phyloP scores from a whole-genome alignment of 768 basidiomycete genomes.

The Suillus cothurnatus region DNA sequence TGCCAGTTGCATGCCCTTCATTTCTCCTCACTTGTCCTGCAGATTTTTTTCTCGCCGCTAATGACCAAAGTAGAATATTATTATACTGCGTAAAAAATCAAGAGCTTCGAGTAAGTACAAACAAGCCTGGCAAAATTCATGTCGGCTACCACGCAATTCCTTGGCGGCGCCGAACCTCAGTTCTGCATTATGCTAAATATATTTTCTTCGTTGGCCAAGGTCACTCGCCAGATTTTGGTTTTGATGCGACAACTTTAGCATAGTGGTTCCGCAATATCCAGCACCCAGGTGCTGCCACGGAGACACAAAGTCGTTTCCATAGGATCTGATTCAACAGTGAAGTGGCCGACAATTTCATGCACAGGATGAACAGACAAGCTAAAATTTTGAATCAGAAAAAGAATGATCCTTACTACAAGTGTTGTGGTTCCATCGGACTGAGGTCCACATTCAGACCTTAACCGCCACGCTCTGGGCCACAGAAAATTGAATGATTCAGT shows the following conservation, averaged over 20 bases:
- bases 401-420: neutral
- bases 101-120: neutral
- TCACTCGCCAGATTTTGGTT: neutral
- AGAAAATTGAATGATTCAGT: neutral
- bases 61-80: neutral
- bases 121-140: neutral
- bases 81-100: neutral
- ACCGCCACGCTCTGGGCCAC: neutral
- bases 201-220: neutral
- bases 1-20: neutral
- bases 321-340: neutral
- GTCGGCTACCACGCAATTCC: neutral
- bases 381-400: neutral
- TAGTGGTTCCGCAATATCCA: neutral
- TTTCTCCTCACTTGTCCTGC: neutral
- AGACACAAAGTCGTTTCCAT: slow-evolving; percentile 3
- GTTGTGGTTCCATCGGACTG: neutral
- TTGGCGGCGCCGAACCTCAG: neutral
- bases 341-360: too few relatives aligned
- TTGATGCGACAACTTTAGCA: neutral
- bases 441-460: neutral
- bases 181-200: neutral
- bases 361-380: neutral
- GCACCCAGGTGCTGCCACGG: neutral
- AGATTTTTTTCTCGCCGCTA: neutral